These are phyloP conservation scores for Cyclostephanos tholiformis DNA, from an alignment of 108 stramenopile genomes.

Conservation along the genomic window DNA sequence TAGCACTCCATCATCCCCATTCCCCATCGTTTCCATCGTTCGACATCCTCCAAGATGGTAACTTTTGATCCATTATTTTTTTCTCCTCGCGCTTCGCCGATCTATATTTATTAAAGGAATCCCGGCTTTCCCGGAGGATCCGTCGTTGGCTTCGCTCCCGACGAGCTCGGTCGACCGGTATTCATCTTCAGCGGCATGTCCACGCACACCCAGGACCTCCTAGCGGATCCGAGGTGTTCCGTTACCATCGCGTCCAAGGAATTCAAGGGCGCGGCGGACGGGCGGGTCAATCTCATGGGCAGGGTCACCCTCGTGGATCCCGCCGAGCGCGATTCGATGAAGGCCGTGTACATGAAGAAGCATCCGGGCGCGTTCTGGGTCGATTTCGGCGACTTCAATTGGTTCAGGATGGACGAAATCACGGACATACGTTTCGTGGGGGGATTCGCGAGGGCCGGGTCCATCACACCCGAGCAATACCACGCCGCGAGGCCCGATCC, in stretches of 20 bases:
- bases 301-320: constrained; percentile 57
- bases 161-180: constrained; percentile 88
- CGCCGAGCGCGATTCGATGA: constrained; percentile 63
- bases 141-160: constrained; percentile 94
- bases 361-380: constrained; percentile 94
- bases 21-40: neutral
- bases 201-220: constrained; percentile 88
- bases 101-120: constrained; percentile 50
- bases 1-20: neutral
- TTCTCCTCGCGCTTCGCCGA: too few relatives aligned
- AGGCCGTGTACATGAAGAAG: constrained; percentile 81
- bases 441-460: constrained; percentile 93
- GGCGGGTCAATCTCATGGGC: constrained; percentile 93
- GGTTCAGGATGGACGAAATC: constrained; percentile 85
- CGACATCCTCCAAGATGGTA: neutral
- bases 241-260: constrained; percentile 90
- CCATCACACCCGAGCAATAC: constrained; percentile 86
- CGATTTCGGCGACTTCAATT: neutral
- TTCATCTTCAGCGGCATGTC: constrained; percentile 94
- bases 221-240: constrained; percentile 78
- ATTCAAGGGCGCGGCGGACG: constrained; percentile 96
- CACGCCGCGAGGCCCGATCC: constrained; percentile 78
- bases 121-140: constrained; percentile 90
- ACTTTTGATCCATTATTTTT: too few relatives aligned
- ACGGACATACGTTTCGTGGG: constrained; percentile 89